A percentile compares a stretch with the other conserved stretches of the same genome.
These are phyloP conservation scores for Arthrobotrys entomopaga DNA, from an alignment of 2,329 filamentous ascomycete species.

Conservation along the genomic window DNA sequence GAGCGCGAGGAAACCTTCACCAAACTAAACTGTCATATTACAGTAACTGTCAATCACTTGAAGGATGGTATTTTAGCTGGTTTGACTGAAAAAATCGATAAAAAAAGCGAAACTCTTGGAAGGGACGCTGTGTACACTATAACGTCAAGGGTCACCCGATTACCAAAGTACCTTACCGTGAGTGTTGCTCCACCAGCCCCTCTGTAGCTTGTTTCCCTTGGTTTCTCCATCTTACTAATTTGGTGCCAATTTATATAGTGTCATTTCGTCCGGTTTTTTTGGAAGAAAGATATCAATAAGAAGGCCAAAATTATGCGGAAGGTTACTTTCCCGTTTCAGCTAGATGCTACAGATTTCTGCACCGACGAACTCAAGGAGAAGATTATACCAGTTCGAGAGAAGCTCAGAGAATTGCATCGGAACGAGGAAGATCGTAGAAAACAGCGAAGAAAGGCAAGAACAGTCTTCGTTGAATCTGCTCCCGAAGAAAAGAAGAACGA, in stretches of 20 bases:
- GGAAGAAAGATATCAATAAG: conserved; percentile 94
- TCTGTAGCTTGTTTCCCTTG: background rate
- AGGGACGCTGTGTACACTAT: conserved; percentile 88
- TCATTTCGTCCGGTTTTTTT: conserved; percentile 98
- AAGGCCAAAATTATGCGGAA: conserved; percentile 99
- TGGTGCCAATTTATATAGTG: conserved; percentile 54
- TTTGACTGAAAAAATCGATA: conserved; percentile 89
- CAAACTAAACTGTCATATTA: conserved; percentile 97
- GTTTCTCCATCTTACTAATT: background rate
- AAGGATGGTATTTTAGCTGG: conserved; percentile 85
- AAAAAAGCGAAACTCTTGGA: conserved; percentile 79
- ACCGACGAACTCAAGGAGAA: conserved; percentile 85
- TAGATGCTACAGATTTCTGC: conserved; percentile 94
- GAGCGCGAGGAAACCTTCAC: conserved; percentile 79
- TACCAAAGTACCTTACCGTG: conserved; percentile 94
- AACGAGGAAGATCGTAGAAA: conserved; percentile 78
- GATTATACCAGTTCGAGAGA: conserved; percentile 91
- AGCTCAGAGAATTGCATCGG: conserved; percentile 92
- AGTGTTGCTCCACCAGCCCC: conserved; percentile 12
- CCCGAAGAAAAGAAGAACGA: conserved; percentile 67
- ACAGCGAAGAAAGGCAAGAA: conserved; percentile 40
- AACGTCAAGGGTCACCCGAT: conserved; percentile 84
- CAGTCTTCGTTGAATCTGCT: conserved; percentile 64
- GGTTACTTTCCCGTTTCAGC: conserved; percentile 91
- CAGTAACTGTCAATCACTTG: conserved; percentile 84